These are phyloP conservation scores for Trametes punicea DNA, from an alignment of 768 basidiomycete genomes.

Conservation along the genomic window DNA sequence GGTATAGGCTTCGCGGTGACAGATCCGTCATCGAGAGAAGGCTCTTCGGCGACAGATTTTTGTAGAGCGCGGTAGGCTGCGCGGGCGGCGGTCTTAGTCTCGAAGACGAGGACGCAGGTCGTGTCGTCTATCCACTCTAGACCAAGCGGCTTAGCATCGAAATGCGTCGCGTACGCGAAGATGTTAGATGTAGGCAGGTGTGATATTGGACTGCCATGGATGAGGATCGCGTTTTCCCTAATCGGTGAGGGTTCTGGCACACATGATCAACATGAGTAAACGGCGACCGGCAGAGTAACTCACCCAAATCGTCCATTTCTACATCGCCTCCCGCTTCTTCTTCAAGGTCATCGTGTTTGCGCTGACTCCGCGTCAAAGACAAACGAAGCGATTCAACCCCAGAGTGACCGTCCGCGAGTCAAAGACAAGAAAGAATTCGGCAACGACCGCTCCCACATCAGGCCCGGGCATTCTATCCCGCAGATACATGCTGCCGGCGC, in stretches of 20 bases:
- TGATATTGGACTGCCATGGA: constrained; percentile 71
- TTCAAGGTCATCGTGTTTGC: constrained; percentile 47
- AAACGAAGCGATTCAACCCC: not conserved
- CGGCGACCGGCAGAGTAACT: not conserved
- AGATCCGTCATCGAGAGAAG: constrained; percentile 50
- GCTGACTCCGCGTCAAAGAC: constrained; percentile 31
- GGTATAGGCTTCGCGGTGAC: constrained; percentile 69
- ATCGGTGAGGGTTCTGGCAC: constrained; percentile 41
- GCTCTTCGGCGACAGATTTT: constrained; percentile 49
- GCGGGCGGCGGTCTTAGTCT: constrained; percentile 50
- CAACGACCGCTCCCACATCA: constrained; percentile 39
- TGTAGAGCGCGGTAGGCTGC: constrained; percentile 48
- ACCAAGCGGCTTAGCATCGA: constrained; percentile 68
- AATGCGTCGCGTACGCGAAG: constrained; percentile 81
- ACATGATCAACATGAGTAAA: not conserved
- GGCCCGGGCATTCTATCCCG: constrained; percentile 34
- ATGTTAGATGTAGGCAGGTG: constrained; percentile 72
- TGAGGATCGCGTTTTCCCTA: constrained; percentile 65
- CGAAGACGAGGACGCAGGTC: constrained; percentile 77
- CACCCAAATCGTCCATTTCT: constrained; percentile 27
- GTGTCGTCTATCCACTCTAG: constrained; percentile 87
- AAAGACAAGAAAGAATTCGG: constrained; percentile 4
- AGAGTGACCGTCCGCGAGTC: not conserved
- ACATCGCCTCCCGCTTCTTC: constrained; percentile 33
- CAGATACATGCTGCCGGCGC: constrained; percentile 46